A percentile compares a stretch with the other conserved stretches of the same genome.
Evolutionary conservation across 23 red algal genomes (phyloP).

Genomic region (Gracilaria domingensis): DNA sequence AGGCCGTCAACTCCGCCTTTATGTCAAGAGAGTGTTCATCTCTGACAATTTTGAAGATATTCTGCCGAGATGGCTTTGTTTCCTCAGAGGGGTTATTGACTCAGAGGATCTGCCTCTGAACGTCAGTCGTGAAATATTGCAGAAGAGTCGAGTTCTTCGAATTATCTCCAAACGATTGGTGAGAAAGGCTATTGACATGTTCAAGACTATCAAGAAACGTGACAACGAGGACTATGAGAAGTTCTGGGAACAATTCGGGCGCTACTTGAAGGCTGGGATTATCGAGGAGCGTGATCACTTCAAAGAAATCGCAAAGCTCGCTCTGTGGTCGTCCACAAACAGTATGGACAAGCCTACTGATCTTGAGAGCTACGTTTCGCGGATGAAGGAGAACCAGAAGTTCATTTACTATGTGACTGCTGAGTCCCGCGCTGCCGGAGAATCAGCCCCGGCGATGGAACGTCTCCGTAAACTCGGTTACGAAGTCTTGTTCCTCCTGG

Average conservation of each 20-base stretch:
- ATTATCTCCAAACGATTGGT: constrained; percentile 90
- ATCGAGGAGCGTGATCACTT: constrained; percentile 79
- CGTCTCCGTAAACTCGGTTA: constrained; percentile 86
- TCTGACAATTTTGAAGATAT: constrained; percentile 98
- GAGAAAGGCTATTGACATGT: constrained; percentile 97
- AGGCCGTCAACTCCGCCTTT: constrained; percentile 76
- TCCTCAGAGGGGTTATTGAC: constrained; percentile 94
- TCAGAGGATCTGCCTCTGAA: constrained; percentile 97
- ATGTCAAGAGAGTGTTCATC: constrained; percentile 99
- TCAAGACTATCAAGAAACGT: constrained; percentile 79
- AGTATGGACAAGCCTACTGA: constrained; percentile 67
- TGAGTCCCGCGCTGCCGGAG: constrained; percentile 64
- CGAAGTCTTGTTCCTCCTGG: constrained; percentile 92
- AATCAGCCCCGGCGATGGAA: constrained; percentile 87
- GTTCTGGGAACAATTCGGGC: constrained; percentile 94
- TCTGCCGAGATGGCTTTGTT: constrained; percentile 93
- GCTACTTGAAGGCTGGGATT: constrained; percentile 95
- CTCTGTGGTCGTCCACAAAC: constrained; percentile 87
- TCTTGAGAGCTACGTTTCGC: constrained; percentile 86
- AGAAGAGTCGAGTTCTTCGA: constrained; percentile 92
- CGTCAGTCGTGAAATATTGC: constrained; percentile 97
- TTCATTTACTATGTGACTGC: constrained; percentile 94
- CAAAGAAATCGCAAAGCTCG: constrained; percentile 73
- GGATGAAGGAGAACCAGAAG: constrained; percentile 92
- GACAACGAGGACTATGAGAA: constrained; percentile 82